These are phyloP conservation scores for Pythium dissotocum DNA, from an alignment of 352 stramenopile genomes.

Conservation along the genomic window DNA sequence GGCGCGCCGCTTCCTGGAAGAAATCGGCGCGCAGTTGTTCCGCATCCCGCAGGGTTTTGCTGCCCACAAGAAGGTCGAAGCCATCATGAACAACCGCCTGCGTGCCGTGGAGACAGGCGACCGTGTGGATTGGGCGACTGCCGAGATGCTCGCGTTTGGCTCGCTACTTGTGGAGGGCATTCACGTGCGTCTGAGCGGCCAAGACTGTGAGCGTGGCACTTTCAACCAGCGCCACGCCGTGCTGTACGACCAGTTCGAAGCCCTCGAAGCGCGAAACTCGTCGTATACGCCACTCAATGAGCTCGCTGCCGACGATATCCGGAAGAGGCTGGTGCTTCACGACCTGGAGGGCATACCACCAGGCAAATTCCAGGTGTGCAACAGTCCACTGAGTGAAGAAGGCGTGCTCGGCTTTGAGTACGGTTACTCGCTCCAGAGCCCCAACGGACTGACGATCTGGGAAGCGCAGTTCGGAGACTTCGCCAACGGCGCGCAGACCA, in stretches of 20 bases:
- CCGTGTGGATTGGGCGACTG: slow-evolving; percentile 87
- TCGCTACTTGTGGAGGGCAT: slow-evolving; percentile 83
- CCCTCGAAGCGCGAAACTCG: slow-evolving; percentile 71
- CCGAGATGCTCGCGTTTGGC: slow-evolving; percentile 86
- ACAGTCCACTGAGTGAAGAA: slow-evolving; percentile 82
- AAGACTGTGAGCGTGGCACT: slow-evolving; percentile 89
- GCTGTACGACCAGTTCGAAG: slow-evolving; percentile 86
- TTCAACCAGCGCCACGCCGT: slow-evolving; percentile 91
- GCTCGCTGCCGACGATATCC: slow-evolving; percentile 48
- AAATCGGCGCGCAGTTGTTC: slow-evolving; percentile 77
- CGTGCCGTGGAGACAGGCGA: slow-evolving; percentile 78
- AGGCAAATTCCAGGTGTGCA: slow-evolving; percentile 76
- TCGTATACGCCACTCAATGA: slow-evolving; percentile 96
- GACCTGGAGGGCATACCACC: slow-evolving; percentile 42
- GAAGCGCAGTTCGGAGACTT: slow-evolving; percentile 91
- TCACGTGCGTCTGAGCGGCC: slow-evolving; percentile 82
- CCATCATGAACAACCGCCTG: slow-evolving; percentile 85
- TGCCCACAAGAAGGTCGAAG: slow-evolving; percentile 83
- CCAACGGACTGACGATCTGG: slow-evolving; percentile 89
- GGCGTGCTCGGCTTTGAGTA: slow-evolving; percentile 88
- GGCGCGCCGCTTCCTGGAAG: slow-evolving; percentile 67
- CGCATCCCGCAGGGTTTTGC: slow-evolving; percentile 81
- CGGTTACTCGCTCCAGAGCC: slow-evolving; percentile 83
- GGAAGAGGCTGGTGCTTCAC: slow-evolving; percentile 38
- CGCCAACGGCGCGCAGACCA: slow-evolving; percentile 86